Conservation (phyloP, 139 green algal genomes). For the Diplosphaera chodatii region DNA sequence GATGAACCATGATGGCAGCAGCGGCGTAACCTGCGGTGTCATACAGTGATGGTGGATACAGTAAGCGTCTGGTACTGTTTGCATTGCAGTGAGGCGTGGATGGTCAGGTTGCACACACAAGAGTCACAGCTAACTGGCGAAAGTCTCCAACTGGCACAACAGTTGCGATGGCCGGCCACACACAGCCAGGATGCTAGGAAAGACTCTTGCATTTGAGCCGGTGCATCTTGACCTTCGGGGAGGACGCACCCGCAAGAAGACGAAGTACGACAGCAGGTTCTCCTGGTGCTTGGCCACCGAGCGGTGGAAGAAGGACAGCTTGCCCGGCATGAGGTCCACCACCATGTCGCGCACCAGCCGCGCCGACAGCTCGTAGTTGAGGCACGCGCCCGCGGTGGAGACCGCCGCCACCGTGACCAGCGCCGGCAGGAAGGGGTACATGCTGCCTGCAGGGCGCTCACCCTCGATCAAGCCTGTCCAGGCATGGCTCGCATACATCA, state of each 20-base stretch:
- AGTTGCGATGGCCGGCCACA: no score
- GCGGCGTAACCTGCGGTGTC: conserved; percentile 9
- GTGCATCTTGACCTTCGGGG: no score
- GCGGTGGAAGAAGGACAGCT: conserved; percentile 4
- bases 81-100: no score
- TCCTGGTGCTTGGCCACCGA: conserved; percentile 29
- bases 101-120: no score
- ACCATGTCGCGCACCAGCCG: conserved; percentile 18
- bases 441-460: conserved; percentile 28
- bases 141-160: no score
- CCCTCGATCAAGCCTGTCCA: no score
- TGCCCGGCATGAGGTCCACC: conserved; percentile 22
- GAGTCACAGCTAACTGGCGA: no score
- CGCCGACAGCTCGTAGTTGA: conserved; percentile 14
- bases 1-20: conserved; percentile 31
- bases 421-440: conserved; percentile 19
- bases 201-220: no score
- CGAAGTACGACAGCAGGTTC: conserved; percentile 31
- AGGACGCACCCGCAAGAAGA: conserved; percentile 31
- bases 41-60: no score
- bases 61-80: no score
- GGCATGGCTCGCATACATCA: no score
- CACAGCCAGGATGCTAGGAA: no score
- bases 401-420: conserved; percentile 6
- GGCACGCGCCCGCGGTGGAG: conserved; percentile 9